Evolutionary conservation across 345 rosid genomes (phyloP), one percentile per base, ranked within the genome.

Genomic region (Pseudoturritis turrita): DNA sequence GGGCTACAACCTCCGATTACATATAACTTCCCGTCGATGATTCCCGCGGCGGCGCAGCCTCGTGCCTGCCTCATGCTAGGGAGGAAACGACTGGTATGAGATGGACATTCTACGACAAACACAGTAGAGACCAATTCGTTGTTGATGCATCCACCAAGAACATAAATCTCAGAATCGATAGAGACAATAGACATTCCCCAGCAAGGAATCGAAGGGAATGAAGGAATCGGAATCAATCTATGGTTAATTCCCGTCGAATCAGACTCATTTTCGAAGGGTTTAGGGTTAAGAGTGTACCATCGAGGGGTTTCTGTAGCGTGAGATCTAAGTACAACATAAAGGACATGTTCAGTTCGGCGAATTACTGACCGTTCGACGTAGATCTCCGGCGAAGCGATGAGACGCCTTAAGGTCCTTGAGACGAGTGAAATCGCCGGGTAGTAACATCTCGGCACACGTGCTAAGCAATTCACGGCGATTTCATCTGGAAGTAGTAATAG

Each of bases 1-100:
- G 53, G 18, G 15, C 77, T 39, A 62, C 95, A 89, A 0, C 96
- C 98, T 1, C 95, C 98, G 55, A 92, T 77, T 17, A 92, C 92
- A 22, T 85, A 89, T 9, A 89, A 55, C 65, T 82, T 86, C 0
- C 75, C 87, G 11, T 72, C 77, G 13, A 87, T 74, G 1, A 79
- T 82, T 0, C 90, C 96, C 0, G 89, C 51, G 8, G 75, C 60
- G 6, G 75, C 75, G 41, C 68, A 60, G 43, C 60, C 75, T 3
- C 75, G 75, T 29, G 59, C 23, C 18, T 50, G 68, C 52, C 18
- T 71, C 75, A 71, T 71, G 36, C 18, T 50, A 18, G 68, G 75
- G 22, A 71, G 68, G 4, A 19, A 14, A 1, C 68, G 59, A 50
- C 43, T 39, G 1, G 31, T 61, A 22, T 71, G 21, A 8, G 68